Evolutionary conservation across 805 yeast species (phyloP), one percentile per base, ranked within the genome.

Genomic region (Priceomyces fermenticarens): DNA sequence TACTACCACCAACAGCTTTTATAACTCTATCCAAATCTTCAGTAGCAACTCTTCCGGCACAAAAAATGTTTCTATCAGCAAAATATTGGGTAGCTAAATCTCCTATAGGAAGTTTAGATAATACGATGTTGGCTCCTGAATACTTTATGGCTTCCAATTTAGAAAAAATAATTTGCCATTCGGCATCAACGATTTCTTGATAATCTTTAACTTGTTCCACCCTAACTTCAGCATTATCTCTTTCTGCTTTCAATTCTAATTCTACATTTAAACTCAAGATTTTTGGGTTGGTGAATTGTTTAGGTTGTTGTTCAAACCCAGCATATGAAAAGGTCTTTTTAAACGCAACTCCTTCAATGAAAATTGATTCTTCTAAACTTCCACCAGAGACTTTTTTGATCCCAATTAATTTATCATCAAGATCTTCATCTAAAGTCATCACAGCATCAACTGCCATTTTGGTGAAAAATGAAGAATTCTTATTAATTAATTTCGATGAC

Each of bases 271-370:
- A 74, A 53, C 83, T 79, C 42, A 93, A 70, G 48, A 93, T 80
- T 63, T 83, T 87, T 35, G 99, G 97, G 62, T 87, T 73, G 13
- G 55, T 54, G 61, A 93, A 88, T 39, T 62, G 66, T 65, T 93
- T 93, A 38, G 99, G 99, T 67, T 93, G 99, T 72, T 93, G 99
- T 67, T 93, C 99, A 62, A 93, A 93, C 2, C 99, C 99, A 35
- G 99, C 99, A 56, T 93, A 93, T 17, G 97, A 85, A 57, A 93
- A 93, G 0, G 99, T 90, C 71, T 93, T 93, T 59, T 93, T 88
- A 68, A 93, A 93, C 3, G 97, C 99, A 45, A 93, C 98, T 59
- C 99, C 99, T 53, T 87, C 79, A 39, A 93, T 79, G 53, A 89
- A 86, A 46, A 81, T 58, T 9, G 97, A 85, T 55, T 93, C 98